These are phyloP conservation scores for Dacryopinax primogenitus DNA, from an alignment of 768 basidiomycete genomes.

Conservation along the genomic window DNA sequence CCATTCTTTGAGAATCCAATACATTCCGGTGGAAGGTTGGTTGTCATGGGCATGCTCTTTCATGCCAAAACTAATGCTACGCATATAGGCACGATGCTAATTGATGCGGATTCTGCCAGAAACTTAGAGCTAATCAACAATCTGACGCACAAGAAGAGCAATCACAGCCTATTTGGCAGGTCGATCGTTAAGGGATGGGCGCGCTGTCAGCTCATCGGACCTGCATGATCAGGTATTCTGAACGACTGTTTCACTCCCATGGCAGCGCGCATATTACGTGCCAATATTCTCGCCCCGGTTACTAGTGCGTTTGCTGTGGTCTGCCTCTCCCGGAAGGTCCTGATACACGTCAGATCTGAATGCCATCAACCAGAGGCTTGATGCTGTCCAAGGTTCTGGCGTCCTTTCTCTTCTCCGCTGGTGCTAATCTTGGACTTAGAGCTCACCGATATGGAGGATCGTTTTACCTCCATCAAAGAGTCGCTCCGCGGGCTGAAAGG, in stretches of 20 bases:
- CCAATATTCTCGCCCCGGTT: slow-evolving; percentile 70
- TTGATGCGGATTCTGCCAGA: slow-evolving; percentile 76
- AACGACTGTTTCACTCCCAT: slow-evolving; percentile 84
- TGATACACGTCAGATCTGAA: slow-evolving; percentile 34
- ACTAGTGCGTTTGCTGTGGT: slow-evolving; percentile 38
- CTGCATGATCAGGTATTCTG: slow-evolving; percentile 34
- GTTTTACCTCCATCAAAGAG: slow-evolving; percentile 51
- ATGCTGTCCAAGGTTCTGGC: slow-evolving; percentile 65
- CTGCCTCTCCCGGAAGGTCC: not conserved
- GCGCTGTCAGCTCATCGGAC: not conserved
- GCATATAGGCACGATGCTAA: slow-evolving; percentile 71
- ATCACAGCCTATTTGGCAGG: slow-evolving; percentile 67
- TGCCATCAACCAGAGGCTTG: slow-evolving; percentile 67
- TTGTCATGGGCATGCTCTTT: not conserved
- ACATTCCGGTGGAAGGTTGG: slow-evolving; percentile 53
- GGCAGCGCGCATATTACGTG: slow-evolving; percentile 67
- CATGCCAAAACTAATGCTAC: not conserved
- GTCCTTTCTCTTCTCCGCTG: not conserved
- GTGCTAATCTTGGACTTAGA: slow-evolving; percentile 34
- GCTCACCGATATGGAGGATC: slow-evolving; percentile 61
- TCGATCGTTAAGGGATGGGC: not conserved
- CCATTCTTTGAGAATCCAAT: slow-evolving; percentile 59
- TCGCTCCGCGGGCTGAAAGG: slow-evolving; percentile 61
- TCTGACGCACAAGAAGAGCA: slow-evolving; percentile 48
- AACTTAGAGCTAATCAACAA: slow-evolving; percentile 86